Conservation (phyloP, 2,329 filamentous ascomycete species). For the Fusarium secorum region DNA sequence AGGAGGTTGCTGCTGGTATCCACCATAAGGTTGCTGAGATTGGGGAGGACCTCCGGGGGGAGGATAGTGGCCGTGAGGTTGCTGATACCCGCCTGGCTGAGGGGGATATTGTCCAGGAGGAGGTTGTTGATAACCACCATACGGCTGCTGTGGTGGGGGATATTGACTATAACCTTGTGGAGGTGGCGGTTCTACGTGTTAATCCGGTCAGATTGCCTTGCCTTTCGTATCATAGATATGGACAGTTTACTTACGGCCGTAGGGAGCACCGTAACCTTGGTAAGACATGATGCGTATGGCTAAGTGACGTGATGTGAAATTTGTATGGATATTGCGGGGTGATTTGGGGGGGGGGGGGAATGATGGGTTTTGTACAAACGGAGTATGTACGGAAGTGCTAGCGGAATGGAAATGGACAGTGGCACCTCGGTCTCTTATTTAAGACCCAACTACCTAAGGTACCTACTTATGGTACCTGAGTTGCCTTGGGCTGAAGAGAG, state of each 20-base stretch:
- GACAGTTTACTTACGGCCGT: conserved; percentile 47
- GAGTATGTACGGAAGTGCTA: neutral
- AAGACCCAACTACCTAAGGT: neutral
- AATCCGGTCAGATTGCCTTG: conserved; percentile 17
- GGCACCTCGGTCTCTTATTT: conserved; percentile 30
- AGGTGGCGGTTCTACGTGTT: conserved; percentile 39
- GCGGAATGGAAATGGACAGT: conserved; percentile 5
- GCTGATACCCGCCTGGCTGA: conserved; percentile 48
- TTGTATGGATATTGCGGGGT: conserved; percentile 15
- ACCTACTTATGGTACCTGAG: neutral
- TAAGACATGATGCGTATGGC: conserved; percentile 47
- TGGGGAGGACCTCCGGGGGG: conserved; percentile 42
- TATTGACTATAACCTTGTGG: conserved; percentile 53
- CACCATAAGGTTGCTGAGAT: conserved; percentile 44
- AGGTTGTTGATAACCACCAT: conserved; percentile 49
- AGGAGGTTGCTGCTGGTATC: conserved; percentile 46
- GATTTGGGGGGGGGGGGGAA: conserved; percentile 13
- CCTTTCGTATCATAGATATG: neutral
- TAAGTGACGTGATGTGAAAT: conserved; percentile 5
- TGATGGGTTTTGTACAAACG: conserved; percentile 8
- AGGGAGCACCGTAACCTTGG: conserved; percentile 44
- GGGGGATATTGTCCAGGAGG: conserved; percentile 44
- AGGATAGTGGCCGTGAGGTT: conserved; percentile 46
- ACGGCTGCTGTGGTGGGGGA: conserved; percentile 39
- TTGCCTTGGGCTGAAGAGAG: conserved; percentile 14